Evolutionary conservation across 345 rosid species (phyloP).

Genomic region (Camelina hispida): DNA sequence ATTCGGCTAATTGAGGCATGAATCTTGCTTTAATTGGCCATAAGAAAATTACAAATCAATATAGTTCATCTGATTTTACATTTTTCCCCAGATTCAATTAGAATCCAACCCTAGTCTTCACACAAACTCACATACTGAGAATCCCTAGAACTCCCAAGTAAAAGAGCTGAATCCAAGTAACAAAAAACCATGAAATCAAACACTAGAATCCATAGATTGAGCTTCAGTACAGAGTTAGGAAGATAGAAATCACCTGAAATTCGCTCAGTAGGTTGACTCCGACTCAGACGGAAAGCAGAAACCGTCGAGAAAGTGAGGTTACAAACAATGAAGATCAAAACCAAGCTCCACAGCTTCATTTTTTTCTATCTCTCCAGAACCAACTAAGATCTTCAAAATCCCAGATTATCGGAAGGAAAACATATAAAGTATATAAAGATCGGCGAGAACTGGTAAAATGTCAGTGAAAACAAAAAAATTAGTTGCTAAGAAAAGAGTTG

Average conservation of each 20-base stretch:
- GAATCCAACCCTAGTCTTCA: conserved; percentile 3
- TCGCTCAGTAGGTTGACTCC: conserved; percentile 85
- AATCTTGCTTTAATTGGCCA: neutral
- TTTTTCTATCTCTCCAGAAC: conserved; percentile 18
- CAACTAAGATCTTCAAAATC: conserved; percentile 16
- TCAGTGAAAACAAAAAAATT: conserved; percentile 19
- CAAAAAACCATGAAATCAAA: too few species aligned
- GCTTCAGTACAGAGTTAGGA: neutral
- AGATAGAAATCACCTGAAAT: conserved; percentile 66
- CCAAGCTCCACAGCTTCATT: conserved; percentile 64
- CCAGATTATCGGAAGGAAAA: conserved; percentile 19
- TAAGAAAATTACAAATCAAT: conserved; percentile 17
- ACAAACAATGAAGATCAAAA: conserved; percentile 51
- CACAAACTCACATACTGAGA: conserved; percentile 7
- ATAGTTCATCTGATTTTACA: conserved; percentile 6
- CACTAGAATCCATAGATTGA: conserved; percentile 9
- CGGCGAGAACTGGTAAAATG: conserved; percentile 44
- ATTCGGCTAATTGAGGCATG: conserved; percentile 5
- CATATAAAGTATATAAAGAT: conserved; percentile 12
- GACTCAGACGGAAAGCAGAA: conserved; percentile 61
- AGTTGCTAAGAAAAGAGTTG: conserved; percentile 49
- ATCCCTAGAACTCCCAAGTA: neutral
- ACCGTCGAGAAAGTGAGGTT: conserved; percentile 46
- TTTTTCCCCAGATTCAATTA: conserved; percentile 21
- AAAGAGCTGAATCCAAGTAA: neutral